Conservation (phyloP, 768 basidiomycete species). For the Tricholoma furcatifolium region DNA sequence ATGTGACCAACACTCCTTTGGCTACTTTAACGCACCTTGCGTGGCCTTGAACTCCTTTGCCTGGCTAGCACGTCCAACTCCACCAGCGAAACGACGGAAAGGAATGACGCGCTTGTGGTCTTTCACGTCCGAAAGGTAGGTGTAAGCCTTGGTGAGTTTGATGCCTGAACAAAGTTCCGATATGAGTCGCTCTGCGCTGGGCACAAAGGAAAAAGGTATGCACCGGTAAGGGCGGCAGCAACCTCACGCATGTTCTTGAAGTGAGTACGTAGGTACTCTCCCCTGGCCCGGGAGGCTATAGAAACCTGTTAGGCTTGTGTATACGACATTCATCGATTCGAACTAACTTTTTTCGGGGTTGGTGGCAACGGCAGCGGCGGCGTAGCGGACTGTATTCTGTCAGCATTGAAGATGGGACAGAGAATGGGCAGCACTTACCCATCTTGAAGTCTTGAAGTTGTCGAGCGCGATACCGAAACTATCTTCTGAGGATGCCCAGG, state of each 20-base stretch:
- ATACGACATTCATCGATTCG: background rate
- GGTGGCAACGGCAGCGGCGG: slow-evolving; percentile 78
- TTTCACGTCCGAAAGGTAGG: slow-evolving; percentile 89
- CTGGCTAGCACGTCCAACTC: slow-evolving; percentile 92
- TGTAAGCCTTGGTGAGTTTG: slow-evolving; percentile 92
- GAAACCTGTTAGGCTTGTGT: slow-evolving; percentile 19
- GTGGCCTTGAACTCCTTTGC: slow-evolving; percentile 97
- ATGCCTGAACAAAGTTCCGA: slow-evolving; percentile 56
- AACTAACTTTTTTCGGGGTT: slow-evolving; percentile 95
- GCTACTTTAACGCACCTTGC: slow-evolving; percentile 64
- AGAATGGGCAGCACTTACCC: slow-evolving; percentile 46
- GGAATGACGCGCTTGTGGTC: slow-evolving; percentile 98
- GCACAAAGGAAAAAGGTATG: slow-evolving; percentile 22
- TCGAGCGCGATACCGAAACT: slow-evolving; percentile 35
- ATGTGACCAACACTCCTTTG: background rate
- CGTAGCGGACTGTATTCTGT: slow-evolving; percentile 78
- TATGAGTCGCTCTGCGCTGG: slow-evolving; percentile 4
- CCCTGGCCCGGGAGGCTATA: slow-evolving; percentile 86
- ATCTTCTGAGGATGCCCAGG: slow-evolving; percentile 17
- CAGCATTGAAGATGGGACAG: slow-evolving; percentile 17
- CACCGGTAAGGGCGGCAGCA: slow-evolving; percentile 89
- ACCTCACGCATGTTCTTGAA: slow-evolving; percentile 99
- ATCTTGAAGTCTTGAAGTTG: slow-evolving; percentile 62
- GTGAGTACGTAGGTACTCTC: slow-evolving; percentile 98
- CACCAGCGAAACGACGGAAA: slow-evolving; percentile 93